These are phyloP conservation scores for Microglena sp. DNA, from an alignment of 139 green algal species.

Conservation along the genomic window DNA sequence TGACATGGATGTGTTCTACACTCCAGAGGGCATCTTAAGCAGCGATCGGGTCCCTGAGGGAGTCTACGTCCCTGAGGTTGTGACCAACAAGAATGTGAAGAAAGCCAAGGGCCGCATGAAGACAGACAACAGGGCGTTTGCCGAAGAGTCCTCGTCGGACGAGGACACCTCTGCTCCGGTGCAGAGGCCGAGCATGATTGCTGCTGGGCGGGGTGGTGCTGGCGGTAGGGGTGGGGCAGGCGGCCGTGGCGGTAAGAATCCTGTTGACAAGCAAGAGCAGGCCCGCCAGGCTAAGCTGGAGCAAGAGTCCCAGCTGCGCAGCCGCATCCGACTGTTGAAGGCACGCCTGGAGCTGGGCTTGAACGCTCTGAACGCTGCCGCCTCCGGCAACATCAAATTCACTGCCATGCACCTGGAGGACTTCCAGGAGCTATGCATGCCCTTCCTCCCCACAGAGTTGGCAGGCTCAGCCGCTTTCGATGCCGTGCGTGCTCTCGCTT, in stretches of 20 bases:
- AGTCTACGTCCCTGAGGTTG: slow-evolving; percentile 40
- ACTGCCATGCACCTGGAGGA: slow-evolving; percentile 45
- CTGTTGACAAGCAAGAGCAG: slow-evolving; percentile 38
- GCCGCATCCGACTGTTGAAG: slow-evolving; percentile 18
- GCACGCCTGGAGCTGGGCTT: slow-evolving; percentile 46
- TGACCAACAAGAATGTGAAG: slow-evolving; percentile 44
- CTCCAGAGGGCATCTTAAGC: slow-evolving; percentile 44
- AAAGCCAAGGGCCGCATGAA: slow-evolving; percentile 34
- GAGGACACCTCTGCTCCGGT: slow-evolving; percentile 20
- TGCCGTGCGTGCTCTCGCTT: slow-evolving; percentile 39
- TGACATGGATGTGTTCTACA: slow-evolving; percentile 34
- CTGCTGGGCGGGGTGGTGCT: neutral
- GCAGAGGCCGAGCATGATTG: neutral
- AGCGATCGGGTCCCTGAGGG: slow-evolving; percentile 29
- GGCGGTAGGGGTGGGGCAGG: slow-evolving; percentile 12
- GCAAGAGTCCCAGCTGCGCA: slow-evolving; percentile 44
- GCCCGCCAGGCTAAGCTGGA: slow-evolving; percentile 44
- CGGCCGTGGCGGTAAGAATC: slow-evolving; percentile 40
- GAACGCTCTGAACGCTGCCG: slow-evolving; percentile 33
- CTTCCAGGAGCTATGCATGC: slow-evolving; percentile 43
- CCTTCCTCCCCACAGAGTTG: slow-evolving; percentile 58
- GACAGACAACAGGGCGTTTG: slow-evolving; percentile 35
- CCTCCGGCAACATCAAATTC: slow-evolving; percentile 29
- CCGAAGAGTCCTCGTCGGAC: slow-evolving; percentile 18
- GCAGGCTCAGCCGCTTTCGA: slow-evolving; percentile 51